phyloP scores from a whole-genome alignment of 768 basidiomycete species.

The Xerocomellus dryophilus region DNA sequence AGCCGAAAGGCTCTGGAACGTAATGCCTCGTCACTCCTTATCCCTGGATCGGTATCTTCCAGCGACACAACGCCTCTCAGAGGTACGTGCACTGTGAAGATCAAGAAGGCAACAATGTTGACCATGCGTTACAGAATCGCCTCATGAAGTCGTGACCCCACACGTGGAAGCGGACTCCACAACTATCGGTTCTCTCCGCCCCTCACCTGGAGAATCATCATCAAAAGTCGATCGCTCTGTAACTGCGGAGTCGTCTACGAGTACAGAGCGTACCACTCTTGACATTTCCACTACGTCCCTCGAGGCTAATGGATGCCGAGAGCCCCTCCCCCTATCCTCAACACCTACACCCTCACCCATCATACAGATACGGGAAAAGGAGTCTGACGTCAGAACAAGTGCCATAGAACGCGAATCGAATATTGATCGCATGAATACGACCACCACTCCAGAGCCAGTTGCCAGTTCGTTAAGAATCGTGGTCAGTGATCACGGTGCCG shows the following conservation, averaged over 20 bases:
- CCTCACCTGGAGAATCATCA: slow-evolving; percentile 4
- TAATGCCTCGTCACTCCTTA: slow-evolving; percentile 10
- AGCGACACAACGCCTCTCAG: slow-evolving; percentile 3
- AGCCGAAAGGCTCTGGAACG: slow-evolving; percentile 14
- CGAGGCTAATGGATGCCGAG: slow-evolving; percentile 3
- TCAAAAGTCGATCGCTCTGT: slow-evolving; percentile 3
- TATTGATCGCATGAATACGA: slow-evolving; percentile 10
- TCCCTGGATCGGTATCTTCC: slow-evolving; percentile 7
- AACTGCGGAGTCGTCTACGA: slow-evolving; percentile 4
- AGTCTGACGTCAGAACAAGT: slow-evolving; percentile 10
- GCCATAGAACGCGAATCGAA: slow-evolving; percentile 4
- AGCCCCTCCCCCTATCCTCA: slow-evolving; percentile 9
- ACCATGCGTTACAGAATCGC: slow-evolving; percentile 16
- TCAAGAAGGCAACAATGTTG: slow-evolving; percentile 2
- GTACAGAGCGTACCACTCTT: slow-evolving; percentile 10
- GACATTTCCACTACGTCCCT: slow-evolving; percentile 7
- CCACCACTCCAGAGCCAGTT: slow-evolving; percentile 7
- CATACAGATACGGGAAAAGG: slow-evolving; percentile 16
- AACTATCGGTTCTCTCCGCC: slow-evolving; percentile 1
- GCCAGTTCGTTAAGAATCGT: slow-evolving; percentile 25
- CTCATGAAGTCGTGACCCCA: slow-evolving; percentile 6
- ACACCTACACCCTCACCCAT: slow-evolving; percentile 12
- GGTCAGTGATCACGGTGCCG: slow-evolving; percentile 28
- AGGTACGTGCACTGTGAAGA: slow-evolving; percentile 15
- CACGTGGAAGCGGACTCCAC: slow-evolving; percentile 13